A percentile compares a stretch with the other conserved stretches of the same genome.
Evolutionary conservation across 805 yeast genomes (phyloP).

Genomic region (Candida suzukii): DNA sequence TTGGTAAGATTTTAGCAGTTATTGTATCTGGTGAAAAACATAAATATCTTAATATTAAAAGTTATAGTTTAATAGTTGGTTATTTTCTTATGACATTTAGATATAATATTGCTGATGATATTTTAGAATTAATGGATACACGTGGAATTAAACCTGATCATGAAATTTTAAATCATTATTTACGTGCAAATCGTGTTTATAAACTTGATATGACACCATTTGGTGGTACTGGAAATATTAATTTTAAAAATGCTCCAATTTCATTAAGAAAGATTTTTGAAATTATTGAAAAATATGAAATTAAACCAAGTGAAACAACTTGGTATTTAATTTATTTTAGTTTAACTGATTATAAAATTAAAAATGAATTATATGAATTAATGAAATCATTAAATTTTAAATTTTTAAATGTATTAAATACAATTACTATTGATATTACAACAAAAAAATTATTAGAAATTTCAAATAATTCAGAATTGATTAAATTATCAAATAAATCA

Average conservation of each 20-base stretch:
- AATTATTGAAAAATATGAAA: no score
- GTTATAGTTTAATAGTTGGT: neutral
- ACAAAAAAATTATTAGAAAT: neutral
- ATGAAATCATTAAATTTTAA: neutral
- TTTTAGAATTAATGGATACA: neutral
- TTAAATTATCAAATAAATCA: neutral
- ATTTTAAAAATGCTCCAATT: no score
- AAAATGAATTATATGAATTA: neutral
- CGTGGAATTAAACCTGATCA: neutral
- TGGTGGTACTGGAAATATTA: no score
- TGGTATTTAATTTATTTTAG: neutral
- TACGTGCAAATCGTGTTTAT: no score
- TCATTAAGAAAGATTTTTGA: neutral
- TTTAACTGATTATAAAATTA: neutral
- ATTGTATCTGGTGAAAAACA: neutral
- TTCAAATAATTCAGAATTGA: neutral
- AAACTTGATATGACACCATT: no score
- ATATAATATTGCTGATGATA: neutral
- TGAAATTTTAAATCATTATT: neutral
- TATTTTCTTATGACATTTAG: neutral
- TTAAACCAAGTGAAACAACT: neutral
- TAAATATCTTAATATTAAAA: neutral
- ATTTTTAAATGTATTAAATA: neutral
- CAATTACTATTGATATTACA: neutral
- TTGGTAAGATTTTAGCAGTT: neutral